Evolutionary conservation across 2,329 filamentous ascomycete species (phyloP), one percentile per base, ranked within the genome.

Genomic region (Huntiella omanensis): DNA sequence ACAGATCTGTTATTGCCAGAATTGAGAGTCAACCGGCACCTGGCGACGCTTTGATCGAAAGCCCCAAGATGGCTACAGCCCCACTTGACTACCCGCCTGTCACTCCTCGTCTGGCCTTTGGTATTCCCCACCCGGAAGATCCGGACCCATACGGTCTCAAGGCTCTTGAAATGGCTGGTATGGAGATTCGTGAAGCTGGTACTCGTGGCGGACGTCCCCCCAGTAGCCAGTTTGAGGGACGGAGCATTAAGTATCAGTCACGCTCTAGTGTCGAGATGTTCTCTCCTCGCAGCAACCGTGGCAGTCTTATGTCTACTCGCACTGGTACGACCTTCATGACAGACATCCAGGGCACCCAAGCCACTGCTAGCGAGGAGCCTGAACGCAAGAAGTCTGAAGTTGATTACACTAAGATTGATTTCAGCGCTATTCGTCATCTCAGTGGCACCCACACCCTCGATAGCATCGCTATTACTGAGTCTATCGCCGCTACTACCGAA

Each of bases 71-170:
- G 3, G 59, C 54, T 4, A 55, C 60, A 49, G 57, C 49, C 53
- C 40, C 40, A n/a, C 32, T 38, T 11, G 34, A 39, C 6, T 5
- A 13, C 8, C 35, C 37, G 10, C 43, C 35, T 45, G 6, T 46
- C 1, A 43, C 59, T 17, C 69, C 58, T 41, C 64, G 54, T 52
- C 61, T 68, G 28, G 64, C 65, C 2, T 94, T 95, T 62, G 87
- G 87, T 2, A 67, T 94, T 12, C 86, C 85, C 1, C 77, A 80
- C 52, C 63, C 67, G 3, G 76, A 86, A 46, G 88, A 96, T 54
- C 86, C 87, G 0, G 88, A 96, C 58, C 88, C 88, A 0, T 96
- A 83, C 57, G 88, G 88, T 17, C 82, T 95, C 19, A 72, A 87
- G 52, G 87, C 88, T 5, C 64, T 96, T n/a, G 85, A 94, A 58